Evolutionary conservation across 352 stramenopile species (phyloP), one percentile per base, ranked within the genome.

Genomic region (Phytophthora melonis): DNA sequence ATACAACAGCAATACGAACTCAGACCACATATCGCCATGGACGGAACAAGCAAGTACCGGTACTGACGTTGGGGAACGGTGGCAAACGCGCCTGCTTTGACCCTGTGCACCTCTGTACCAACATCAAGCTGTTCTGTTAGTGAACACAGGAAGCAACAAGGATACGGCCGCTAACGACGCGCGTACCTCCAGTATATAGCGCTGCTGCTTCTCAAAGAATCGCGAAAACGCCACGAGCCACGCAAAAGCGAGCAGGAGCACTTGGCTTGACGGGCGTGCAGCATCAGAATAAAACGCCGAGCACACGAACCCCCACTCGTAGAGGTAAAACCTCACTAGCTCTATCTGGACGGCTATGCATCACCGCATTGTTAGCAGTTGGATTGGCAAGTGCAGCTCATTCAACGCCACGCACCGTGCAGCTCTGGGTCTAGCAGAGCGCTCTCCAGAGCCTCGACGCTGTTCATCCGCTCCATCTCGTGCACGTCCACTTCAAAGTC

Each of bases 261-360:
- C 68, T 53, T 79, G 63, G 52, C 81, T 82, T 1, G 74, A 70
- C 13, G 75, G 70, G 8, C 49, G 62, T 7, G 18, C 32, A 16
- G 39, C 11, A 1, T 89, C 32, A 16, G 39, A 7, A 1, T 89
- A 94, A 57, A 94, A 89, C 0, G 64, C 14, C 14, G 39, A 39
- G 49, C 72, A 89, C 0, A 88, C 77, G 58, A 93, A 94, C 2
- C 86, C 84, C 86, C 86, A 92, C 11, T 90, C 74, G 65, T 91
- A 88, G 9, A 94, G 63, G 27, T 92, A 91, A 68, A 83, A 83
- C 13, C 76, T 76, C 49, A 81, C 77, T 14, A 93, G 60, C 53
- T 94, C 84, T 50, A 78, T 75, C 30, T 72, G 80, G 25, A 76
- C 43, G 3, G 58, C 78, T 83, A n/a, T 9, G 50, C 43, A 54